Percentiles rank a stretch among this genome's conserved stretches.
Conservation (phyloP, 2,329 filamentous ascomycete genomes). For the Colletotrichum lini region DNA sequence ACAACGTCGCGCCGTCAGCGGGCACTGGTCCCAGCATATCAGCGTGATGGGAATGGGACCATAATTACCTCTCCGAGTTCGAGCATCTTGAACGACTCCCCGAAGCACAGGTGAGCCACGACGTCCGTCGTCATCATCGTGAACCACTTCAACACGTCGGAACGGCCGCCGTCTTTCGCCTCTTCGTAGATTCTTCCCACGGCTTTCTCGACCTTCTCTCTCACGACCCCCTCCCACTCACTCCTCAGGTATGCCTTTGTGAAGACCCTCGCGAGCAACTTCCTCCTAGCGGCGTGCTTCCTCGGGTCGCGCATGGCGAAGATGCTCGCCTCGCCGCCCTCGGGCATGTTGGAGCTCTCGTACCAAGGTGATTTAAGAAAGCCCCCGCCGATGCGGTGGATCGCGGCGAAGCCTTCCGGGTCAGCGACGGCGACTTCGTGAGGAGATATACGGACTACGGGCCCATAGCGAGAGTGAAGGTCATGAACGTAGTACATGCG, state of each 20-base stretch:
- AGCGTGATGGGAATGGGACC: not conserved
- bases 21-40: not conserved
- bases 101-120: constrained; percentile 68
- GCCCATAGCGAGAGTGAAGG: constrained; percentile 27
- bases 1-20: not conserved
- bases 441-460: constrained; percentile 33
- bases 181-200: constrained; percentile 62
- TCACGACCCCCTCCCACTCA: constrained; percentile 51
- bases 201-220: constrained; percentile 54
- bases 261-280: constrained; percentile 58
- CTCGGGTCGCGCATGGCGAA: constrained; percentile 31
- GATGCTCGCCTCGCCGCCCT: constrained; percentile 28
- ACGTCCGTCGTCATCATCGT: constrained; percentile 68
- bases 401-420: constrained; percentile 21
- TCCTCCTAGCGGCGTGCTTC: constrained; percentile 46
- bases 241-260: constrained; percentile 55
- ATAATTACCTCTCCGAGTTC: constrained; percentile 49
- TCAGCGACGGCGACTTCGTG: constrained; percentile 24
- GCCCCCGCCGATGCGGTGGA: constrained; percentile 30
- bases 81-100: constrained; percentile 67
- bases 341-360: constrained; percentile 20
- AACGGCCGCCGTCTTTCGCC: constrained; percentile 50
- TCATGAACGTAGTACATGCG: constrained; percentile 34
- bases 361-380: constrained; percentile 36
- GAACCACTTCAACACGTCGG: constrained; percentile 68